Percentiles rank a stretch among this genome's conserved stretches.
phyloP scores from a whole-genome alignment of 2,329 filamentous ascomycete genomes.

The Simplicillium sp. region DNA sequence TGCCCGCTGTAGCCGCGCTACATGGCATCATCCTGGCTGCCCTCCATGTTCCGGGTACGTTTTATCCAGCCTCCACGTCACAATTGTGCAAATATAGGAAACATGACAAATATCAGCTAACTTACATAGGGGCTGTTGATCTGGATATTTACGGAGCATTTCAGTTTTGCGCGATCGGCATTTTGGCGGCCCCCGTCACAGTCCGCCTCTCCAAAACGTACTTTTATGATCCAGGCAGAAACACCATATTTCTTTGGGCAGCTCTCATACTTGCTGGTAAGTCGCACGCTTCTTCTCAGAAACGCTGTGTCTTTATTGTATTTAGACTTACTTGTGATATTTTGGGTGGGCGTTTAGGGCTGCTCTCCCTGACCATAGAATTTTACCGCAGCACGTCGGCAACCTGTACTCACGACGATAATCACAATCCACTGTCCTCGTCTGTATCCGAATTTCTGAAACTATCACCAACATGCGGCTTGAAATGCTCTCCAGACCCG shows the following conservation, averaged over 20 bases:
- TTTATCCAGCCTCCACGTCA: neutral
- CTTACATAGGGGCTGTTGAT: constrained; percentile 46
- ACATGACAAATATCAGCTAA: neutral
- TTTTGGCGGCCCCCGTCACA: constrained; percentile 53
- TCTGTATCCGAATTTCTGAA: too few species aligned
- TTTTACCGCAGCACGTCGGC: constrained; percentile 46
- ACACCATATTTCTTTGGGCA: constrained; percentile 59
- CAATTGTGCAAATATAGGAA: too few species aligned
- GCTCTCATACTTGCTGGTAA: constrained; percentile 48
- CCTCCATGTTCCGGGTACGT: constrained; percentile 47
- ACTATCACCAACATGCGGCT: too few species aligned
- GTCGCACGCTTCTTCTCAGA: constrained; percentile 7
- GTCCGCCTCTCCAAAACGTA: constrained; percentile 54
- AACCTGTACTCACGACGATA: constrained; percentile 27
- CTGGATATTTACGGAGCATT: constrained; percentile 62
- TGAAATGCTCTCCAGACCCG: too few species aligned
- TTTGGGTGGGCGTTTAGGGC: constrained; percentile 24
- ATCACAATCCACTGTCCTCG: too few species aligned
- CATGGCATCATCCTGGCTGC: constrained; percentile 53
- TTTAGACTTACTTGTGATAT: too few species aligned
- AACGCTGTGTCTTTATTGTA: too few species aligned
- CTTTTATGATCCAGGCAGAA: constrained; percentile 52
- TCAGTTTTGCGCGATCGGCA: constrained; percentile 57
- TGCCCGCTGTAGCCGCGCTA: constrained; percentile 54
- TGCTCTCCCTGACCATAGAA: constrained; percentile 53